Evolutionary conservation across 768 basidiomycete genomes (phyloP), one percentile per base, ranked within the genome.

Genomic region (Podaxis mareebaensis): DNA sequence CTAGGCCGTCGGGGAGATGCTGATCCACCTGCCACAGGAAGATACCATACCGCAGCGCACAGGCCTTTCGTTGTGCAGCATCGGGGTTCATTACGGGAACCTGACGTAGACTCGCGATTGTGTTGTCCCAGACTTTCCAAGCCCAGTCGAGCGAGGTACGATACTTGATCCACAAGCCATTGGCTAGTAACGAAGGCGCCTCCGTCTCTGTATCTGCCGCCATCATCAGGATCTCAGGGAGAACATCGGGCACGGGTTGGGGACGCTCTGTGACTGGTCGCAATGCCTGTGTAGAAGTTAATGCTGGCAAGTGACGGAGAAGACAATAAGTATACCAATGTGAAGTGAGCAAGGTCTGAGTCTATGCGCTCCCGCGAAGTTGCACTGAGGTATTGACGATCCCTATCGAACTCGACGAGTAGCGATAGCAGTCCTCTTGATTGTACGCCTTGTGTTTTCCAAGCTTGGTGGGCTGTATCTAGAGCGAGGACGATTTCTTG

Each of bases 81-180:
- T 87, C 86, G 3, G 78, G 67, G 15, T 80, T 80, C 78, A 89
- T 83, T 49, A 74, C 73, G 5, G 88, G 85, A 49, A 91, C 79
- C 70, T 90, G 88, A 48, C 87, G 89, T 49, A 94, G 77, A 57
- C 87, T 88, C 5, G 89, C 85, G 49, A 94, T 80, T 1, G 88
- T 85, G 68, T 91, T 93, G 70, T 93, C 91, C 92, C 92, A 93
- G 20, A 90, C 89, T 67, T 88, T 89, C 85, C 86, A 89, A 1
- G 84, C 91, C 91, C 92, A 93, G 67, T 91, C 84, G 13, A 74
- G 69, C 0, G 90, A 84, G 15, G 84, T 85, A 48, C 89, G 85
- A 67, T 93, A 93, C 70, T 91, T 90, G 73, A 91, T 90, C 92
- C 92, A 94, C 13, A 94, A 77, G 52, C 83, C 83, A 67, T 89